These are phyloP conservation scores for Rhynchosporium graminicola DNA, from an alignment of 2,329 filamentous ascomycete genomes.

Conservation along the genomic window DNA sequence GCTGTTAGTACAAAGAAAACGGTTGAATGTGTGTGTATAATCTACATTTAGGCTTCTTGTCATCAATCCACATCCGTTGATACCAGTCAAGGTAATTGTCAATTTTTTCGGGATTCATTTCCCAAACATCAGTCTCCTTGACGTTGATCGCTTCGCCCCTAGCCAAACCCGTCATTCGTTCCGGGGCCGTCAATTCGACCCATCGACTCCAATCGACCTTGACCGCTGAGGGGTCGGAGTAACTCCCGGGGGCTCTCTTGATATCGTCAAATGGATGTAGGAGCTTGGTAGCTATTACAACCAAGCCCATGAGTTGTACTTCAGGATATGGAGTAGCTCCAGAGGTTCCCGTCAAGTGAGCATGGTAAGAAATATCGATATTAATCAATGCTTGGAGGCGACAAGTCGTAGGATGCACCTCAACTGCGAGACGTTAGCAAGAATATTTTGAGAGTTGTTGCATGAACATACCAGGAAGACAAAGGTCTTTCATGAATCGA, in stretches of 20 bases:
- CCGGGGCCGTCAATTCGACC: slow-evolving; percentile 51
- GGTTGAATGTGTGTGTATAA: background rate
- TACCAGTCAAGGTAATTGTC: slow-evolving; percentile 83
- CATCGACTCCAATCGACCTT: slow-evolving; percentile 73
- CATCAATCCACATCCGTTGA: slow-evolving; percentile 62
- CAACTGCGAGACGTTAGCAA: slow-evolving; percentile 51
- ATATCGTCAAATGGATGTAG: slow-evolving; percentile 71
- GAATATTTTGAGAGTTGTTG: background rate
- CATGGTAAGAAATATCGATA: slow-evolving; percentile 60
- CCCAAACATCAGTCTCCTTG: slow-evolving; percentile 61
- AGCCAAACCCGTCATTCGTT: slow-evolving; percentile 37
- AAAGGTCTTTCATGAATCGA: slow-evolving; percentile 68
- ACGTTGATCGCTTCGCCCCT: slow-evolving; percentile 53
- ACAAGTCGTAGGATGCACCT: slow-evolving; percentile 61
- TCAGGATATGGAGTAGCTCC: slow-evolving; percentile 69
- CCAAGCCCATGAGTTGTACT: slow-evolving; percentile 66
- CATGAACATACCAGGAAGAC: slow-evolving; percentile 65
- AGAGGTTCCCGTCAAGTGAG: slow-evolving; percentile 45
- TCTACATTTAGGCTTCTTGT: slow-evolving; percentile 45
- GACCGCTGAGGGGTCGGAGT: slow-evolving; percentile 58
- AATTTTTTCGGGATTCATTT: slow-evolving; percentile 61
- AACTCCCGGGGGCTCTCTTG: slow-evolving; percentile 50
- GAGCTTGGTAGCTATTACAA: slow-evolving; percentile 78
- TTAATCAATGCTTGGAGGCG: slow-evolving; percentile 47
- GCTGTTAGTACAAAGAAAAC: slow-evolving; percentile 7